Conservation (phyloP, 495 filamentous ascomycete species). For the Xylaria nigripes region DNA sequence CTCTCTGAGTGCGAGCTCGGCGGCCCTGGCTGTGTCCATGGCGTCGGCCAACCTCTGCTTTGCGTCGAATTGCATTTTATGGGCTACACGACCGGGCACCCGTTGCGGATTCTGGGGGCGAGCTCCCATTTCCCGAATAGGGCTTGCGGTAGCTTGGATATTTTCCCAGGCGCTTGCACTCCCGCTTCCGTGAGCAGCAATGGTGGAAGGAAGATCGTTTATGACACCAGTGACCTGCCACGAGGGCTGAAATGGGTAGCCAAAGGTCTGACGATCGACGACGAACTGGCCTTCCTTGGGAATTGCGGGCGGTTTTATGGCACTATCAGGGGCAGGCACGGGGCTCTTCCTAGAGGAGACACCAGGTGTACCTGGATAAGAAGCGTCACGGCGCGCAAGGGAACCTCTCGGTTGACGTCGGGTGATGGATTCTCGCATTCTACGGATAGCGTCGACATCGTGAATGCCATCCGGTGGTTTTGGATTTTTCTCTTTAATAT, state of each 20-base stretch:
- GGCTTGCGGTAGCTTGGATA: constrained; percentile 1
- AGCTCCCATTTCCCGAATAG: not conserved
- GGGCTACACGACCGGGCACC: constrained; percentile 35
- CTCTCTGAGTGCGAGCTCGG: constrained; percentile 79
- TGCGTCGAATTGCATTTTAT: constrained; percentile 51
- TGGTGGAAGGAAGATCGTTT: constrained; percentile 56
- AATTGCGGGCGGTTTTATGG: constrained; percentile 22
- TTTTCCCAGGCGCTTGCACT: constrained; percentile 14
- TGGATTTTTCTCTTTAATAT: constrained; percentile 79
- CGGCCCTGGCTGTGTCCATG: constrained; percentile 63
- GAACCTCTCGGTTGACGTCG: constrained; percentile 65
- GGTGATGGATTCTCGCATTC: constrained; percentile 73
- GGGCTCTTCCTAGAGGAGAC: constrained; percentile 25
- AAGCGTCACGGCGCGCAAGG: constrained; percentile 42
- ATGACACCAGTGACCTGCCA: constrained; percentile 80
- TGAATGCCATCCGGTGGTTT: constrained; percentile 77
- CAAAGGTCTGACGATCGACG: constrained; percentile 48
- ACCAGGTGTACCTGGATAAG: constrained; percentile 40
- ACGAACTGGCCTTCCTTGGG: constrained; percentile 33
- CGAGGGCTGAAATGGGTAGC: constrained; percentile 40
- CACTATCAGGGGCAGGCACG: constrained; percentile 10
- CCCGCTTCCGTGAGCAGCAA: constrained; percentile 21
- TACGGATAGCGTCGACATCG: constrained; percentile 77
- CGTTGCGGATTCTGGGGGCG: constrained; percentile 22
- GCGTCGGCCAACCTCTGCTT: constrained; percentile 51